These are phyloP conservation scores for Cyberlindnera xishuangbannaensis DNA, from an alignment of 805 yeast species.

Conservation along the genomic window DNA sequence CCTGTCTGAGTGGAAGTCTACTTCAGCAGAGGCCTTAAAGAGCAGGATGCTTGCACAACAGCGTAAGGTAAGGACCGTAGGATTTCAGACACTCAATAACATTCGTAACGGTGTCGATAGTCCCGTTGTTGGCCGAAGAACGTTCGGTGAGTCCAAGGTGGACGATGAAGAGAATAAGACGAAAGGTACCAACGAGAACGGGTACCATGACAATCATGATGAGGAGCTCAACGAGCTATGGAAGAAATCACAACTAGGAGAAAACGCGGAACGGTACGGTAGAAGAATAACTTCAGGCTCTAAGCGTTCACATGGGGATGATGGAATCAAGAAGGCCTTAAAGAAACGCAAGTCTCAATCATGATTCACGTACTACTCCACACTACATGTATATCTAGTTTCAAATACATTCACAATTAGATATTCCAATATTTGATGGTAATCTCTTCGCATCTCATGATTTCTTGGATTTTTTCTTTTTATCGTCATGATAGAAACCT, in stretches of 20 bases:
- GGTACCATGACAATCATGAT: too few species aligned
- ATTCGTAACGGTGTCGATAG: conserved; percentile 13
- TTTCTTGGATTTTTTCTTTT: conserved; percentile 20
- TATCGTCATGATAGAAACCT: conserved; percentile 34
- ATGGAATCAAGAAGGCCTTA: conserved; percentile 11
- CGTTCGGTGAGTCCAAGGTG: conserved; percentile 23
- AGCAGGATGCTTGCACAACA: conserved; percentile 21
- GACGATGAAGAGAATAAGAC: conserved; percentile 5
- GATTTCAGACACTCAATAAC: conserved; percentile 35
- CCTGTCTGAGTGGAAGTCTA: conserved; percentile 28
- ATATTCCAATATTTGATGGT: too few species aligned
- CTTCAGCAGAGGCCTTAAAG: conserved; percentile 25
- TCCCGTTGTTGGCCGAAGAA: conserved; percentile 25
- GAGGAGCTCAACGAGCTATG: conserved; percentile 17
- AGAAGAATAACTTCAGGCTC: conserved; percentile 10
- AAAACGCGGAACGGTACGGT: background rate
- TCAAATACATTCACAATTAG: too few species aligned
- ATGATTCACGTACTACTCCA: background rate
- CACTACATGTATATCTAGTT: background rate
- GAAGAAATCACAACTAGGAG: conserved; percentile 22
- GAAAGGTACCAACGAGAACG: too few species aligned
- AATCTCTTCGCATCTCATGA: too few species aligned
- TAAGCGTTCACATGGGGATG: conserved; percentile 11
- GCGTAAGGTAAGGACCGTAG: conserved; percentile 31
- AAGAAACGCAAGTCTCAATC: conserved; percentile 19